Conservation (phyloP, 2,329 filamentous ascomycete genomes). For the Boeremia lycopersici region DNA sequence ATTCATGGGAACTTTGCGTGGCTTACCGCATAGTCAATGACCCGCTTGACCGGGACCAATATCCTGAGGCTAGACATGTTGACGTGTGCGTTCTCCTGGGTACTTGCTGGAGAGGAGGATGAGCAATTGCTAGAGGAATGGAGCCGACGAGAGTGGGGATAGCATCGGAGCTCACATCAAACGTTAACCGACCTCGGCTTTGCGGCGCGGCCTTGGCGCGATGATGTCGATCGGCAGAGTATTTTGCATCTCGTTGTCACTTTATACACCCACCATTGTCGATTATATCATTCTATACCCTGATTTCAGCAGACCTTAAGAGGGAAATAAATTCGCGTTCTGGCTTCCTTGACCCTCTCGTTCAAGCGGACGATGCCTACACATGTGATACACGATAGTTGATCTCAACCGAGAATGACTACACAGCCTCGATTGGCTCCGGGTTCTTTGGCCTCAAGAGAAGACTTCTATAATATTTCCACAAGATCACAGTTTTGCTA, state of each 20-base stretch:
- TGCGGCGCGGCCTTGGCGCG: slow-evolving; percentile 21
- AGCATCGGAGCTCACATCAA: slow-evolving; percentile 24
- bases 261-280: too few relatives aligned
- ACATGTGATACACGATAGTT: too few relatives aligned
- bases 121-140: slow-evolving; percentile 15
- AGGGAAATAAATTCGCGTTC: too few relatives aligned
- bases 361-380: too few relatives aligned
- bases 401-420: too few relatives aligned
- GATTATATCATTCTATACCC: too few relatives aligned
- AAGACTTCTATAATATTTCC: too few relatives aligned
- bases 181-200: slow-evolving; percentile 25
- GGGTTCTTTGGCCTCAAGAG: too few relatives aligned
- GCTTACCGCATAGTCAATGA: slow-evolving; percentile 64
- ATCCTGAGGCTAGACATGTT: slow-evolving; percentile 58
- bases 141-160: slow-evolving; percentile 24
- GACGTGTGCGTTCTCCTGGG: slow-evolving; percentile 1
- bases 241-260: neutral
- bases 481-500: too few relatives aligned
- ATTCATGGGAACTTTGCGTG: neutral
- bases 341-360: too few relatives aligned
- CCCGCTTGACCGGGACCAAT: slow-evolving; percentile 62
- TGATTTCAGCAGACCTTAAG: too few relatives aligned
- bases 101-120: slow-evolving; percentile 6
- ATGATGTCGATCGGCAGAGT: slow-evolving; percentile 4
- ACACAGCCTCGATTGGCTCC: too few relatives aligned